Base-by-base conservation (phyloP, 768 basidiomycete species). In the Amanita subjunquillea region DNA sequence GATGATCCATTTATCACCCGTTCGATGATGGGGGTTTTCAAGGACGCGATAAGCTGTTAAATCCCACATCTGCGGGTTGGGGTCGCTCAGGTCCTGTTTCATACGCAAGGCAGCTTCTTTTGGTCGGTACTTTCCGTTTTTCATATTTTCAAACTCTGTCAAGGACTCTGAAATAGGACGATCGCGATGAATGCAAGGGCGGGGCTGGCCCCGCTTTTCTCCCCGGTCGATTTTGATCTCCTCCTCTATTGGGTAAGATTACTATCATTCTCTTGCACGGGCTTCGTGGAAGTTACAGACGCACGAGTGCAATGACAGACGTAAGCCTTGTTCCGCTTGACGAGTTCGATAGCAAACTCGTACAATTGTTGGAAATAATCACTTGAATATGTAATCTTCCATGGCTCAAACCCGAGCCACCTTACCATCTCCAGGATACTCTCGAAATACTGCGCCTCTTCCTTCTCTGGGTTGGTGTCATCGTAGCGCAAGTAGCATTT, bases 11-110 rank as follows among this genome's bases (percentile, higher is more conserved):
- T 86, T 88, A 65, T 85, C 83, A 8, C 82, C 82, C 1, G 96
- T 98, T 22, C 96, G 82, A 62, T 98, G 95, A 67, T 99, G 96
- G 29, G 88, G 82, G 2, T 91, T 80, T 48, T 87, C 79, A 50
- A 97, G 76, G 13, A 98, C 91, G 25, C 96, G 85, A 65, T 98
- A 99, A 6, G 95, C 95, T 34, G 96, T 89, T 51, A 96, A 69
- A 70, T 99, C 96, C 96, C 96, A 99, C 96, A 99, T 97, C 69
- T 93, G 92, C 9, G 95, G 95, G 67, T 98, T 99, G 10, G 87
- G 86, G 55, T 91, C 89, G 43, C 80, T 75, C 25, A 98, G 70
- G 64, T 98, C 91, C 70, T 94, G 91, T 70, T 99, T 99, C 96
- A 99, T 98, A 36, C 96, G 82, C 46, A 99, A 69, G 57, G 87